These are phyloP conservation scores for Xylaria curta DNA, from an alignment of 495 filamentous ascomycete species.

Conservation along the genomic window DNA sequence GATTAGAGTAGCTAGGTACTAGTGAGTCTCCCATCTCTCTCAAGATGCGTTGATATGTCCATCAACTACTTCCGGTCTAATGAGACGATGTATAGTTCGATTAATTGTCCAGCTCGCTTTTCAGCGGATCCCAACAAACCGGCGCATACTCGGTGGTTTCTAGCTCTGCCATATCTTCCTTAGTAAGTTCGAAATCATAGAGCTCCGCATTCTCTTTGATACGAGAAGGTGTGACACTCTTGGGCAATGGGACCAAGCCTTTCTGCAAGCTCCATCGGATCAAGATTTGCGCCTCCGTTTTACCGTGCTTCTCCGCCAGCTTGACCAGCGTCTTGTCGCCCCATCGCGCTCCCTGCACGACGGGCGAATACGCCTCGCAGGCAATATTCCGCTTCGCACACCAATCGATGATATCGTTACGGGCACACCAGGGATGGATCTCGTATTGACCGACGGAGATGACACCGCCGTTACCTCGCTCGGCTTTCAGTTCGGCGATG, in stretches of 20 bases:
- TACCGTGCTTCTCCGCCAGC: constrained; percentile 72
- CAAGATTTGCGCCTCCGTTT: constrained; percentile 78
- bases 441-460: constrained; percentile 88
- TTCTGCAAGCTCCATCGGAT: constrained; percentile 89
- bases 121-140: constrained; percentile 78
- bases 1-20: neutral
- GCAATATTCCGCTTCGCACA: constrained; percentile 69
- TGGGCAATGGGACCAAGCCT: constrained; percentile 75
- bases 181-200: constrained; percentile 79
- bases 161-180: constrained; percentile 63
- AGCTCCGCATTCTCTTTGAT: constrained; percentile 79
- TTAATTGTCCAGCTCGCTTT: constrained; percentile 38
- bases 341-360: constrained; percentile 71
- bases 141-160: constrained; percentile 66
- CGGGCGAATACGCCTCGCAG: constrained; percentile 80
- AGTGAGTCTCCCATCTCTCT: neutral
- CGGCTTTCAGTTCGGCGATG: constrained; percentile 68
- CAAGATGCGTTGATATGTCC: neutral
- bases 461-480: constrained; percentile 69
- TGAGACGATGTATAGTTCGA: neutral
- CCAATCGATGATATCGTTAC: constrained; percentile 80
- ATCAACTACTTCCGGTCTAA: neutral
- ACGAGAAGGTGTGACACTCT: constrained; percentile 69
- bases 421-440: constrained; percentile 85
- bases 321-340: constrained; percentile 66